Percentiles rank a stretch among this genome's conserved stretches.
Evolutionary conservation across 805 yeast species (phyloP).

Genomic region (Babjeviella inositovora): DNA sequence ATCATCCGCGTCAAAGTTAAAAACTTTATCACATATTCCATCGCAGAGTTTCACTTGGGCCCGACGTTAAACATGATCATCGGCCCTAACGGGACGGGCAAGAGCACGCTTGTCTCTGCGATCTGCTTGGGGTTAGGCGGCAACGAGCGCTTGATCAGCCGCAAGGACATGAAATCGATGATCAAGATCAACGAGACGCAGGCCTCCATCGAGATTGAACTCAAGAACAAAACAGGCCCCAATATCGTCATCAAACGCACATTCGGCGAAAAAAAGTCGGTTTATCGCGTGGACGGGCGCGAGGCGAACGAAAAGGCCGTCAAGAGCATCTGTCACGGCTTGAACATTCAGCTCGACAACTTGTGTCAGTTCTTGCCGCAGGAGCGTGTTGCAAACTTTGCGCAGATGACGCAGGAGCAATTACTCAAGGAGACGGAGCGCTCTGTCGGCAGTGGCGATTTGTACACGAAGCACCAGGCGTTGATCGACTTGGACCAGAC

Average conservation of each 20-base stretch:
- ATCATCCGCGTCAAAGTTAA: conserved; percentile 31
- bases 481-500: conserved; percentile 34
- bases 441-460: conserved; percentile 50
- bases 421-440: conserved; percentile 65
- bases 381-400: conserved; percentile 87
- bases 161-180: conserved; percentile 51
- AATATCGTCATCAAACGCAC: conserved; percentile 22
- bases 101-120: conserved; percentile 86
- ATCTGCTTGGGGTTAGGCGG: conserved; percentile 84
- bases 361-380: conserved; percentile 92
- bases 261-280: conserved; percentile 24
- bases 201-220: conserved; percentile 31
- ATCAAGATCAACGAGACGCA: conserved; percentile 47
- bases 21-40: conserved; percentile 55
- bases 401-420: conserved; percentile 61
- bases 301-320: conserved; percentile 25
- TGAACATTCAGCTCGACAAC: conserved; percentile 78
- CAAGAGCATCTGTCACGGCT: conserved; percentile 20
- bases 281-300: conserved; percentile 31
- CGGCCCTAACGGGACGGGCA: conserved; percentile 96
- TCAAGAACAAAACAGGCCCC: conserved; percentile 19
- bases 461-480: conserved; percentile 37
- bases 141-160: conserved; percentile 52
- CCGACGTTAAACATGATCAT: conserved; percentile 83
- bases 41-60: conserved; percentile 59